Conservation (phyloP, 2,329 filamentous ascomycete genomes). For the Paramyrothecium roridum region DNA sequence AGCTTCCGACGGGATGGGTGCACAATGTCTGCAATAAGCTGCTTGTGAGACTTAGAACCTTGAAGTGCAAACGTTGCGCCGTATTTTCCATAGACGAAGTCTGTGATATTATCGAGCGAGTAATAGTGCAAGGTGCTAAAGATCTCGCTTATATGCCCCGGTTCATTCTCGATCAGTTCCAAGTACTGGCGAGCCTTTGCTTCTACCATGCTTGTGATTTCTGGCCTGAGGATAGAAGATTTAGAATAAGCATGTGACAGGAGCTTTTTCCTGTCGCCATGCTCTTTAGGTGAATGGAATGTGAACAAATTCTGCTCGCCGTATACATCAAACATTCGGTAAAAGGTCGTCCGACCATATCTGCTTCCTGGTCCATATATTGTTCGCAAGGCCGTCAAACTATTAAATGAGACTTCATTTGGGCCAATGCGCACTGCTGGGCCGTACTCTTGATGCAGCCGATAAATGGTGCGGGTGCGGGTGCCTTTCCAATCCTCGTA, state of each 20-base stretch:
- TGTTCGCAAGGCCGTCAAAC: constrained; percentile 40
- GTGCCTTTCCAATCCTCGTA: constrained; percentile 39
- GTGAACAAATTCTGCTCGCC: constrained; percentile 50
- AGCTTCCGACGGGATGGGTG: constrained; percentile 40
- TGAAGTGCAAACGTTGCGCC: constrained; percentile 40
- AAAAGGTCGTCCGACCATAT: constrained; percentile 48
- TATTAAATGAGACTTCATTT: constrained; percentile 38
- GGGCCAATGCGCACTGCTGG: constrained; percentile 44
- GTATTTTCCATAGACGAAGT: constrained; percentile 44
- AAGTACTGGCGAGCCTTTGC: constrained; percentile 29
- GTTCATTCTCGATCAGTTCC: constrained; percentile 31
- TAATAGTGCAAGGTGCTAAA: constrained; percentile 50
- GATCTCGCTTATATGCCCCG: constrained; percentile 34
- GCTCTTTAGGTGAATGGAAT: constrained; percentile 37
- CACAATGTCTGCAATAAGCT: constrained; percentile 44
- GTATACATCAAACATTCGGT: constrained; percentile 54
- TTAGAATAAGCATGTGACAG: constrained; percentile 52
- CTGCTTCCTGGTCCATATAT: constrained; percentile 53
- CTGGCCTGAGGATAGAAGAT: constrained; percentile 27
- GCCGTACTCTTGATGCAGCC: constrained; percentile 42
- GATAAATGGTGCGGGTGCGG: constrained; percentile 36
- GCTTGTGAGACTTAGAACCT: constrained; percentile 31
- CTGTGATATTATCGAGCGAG: constrained; percentile 49
- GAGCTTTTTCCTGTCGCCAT: constrained; percentile 49
- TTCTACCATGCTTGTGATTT: constrained; percentile 11